phyloP scores from a whole-genome alignment of 2,329 filamentous ascomycete genomes.

The Chaetomium sp. region DNA sequence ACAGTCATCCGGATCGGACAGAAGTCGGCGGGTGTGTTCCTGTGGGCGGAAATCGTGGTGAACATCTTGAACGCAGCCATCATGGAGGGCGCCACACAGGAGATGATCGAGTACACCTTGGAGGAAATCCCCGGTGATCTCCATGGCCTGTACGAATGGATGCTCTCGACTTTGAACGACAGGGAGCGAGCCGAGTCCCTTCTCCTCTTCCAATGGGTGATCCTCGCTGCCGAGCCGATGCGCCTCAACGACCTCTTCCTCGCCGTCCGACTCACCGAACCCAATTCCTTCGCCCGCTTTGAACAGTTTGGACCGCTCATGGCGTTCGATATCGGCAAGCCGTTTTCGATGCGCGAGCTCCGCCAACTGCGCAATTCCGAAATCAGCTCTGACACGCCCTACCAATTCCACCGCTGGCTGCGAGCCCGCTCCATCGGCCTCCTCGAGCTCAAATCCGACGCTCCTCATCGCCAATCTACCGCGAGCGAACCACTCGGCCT shows the following conservation, averaged over 20 bases:
- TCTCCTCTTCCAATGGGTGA: constrained; percentile 41
- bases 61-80: constrained; percentile 43
- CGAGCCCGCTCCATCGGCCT: constrained; percentile 40
- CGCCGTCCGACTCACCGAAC: constrained; percentile 38
- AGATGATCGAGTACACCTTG: constrained; percentile 40
- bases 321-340: constrained; percentile 35
- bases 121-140: constrained; percentile 40
- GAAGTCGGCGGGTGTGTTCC: constrained; percentile 39
- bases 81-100: constrained; percentile 40
- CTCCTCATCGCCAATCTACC: constrained; percentile 18
- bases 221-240: constrained; percentile 40
- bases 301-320: constrained; percentile 28
- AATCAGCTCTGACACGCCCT: constrained; percentile 37
- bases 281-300: constrained; percentile 26
- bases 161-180: constrained; percentile 39
- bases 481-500: constrained; percentile 36
- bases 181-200: constrained; percentile 39
- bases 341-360: constrained; percentile 36
- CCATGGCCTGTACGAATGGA: constrained; percentile 42
- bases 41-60: constrained; percentile 44
- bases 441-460: constrained; percentile 37
- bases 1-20: constrained; percentile 37
- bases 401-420: constrained; percentile 39
- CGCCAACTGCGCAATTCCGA: constrained; percentile 34
- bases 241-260: constrained; percentile 40